Base-by-base conservation (phyloP, 257 asterid species). In the Mentha longifolia region DNA sequence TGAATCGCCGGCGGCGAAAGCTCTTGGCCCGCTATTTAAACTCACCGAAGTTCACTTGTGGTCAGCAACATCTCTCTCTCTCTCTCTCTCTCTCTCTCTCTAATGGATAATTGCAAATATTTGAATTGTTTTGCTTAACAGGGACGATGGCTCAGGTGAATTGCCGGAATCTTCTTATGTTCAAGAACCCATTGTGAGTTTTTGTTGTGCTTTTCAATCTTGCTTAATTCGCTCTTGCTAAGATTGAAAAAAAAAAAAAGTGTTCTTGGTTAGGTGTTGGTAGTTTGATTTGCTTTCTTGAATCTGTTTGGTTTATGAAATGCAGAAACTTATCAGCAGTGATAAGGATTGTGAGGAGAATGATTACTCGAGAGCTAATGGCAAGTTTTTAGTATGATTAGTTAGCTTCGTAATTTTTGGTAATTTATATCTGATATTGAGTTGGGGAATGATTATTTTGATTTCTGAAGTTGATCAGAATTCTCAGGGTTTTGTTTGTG, bases 1-100 rank as follows among this genome's bases (percentile, higher is more conserved):
- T 54, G 85, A 78, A 68, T 80, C 78, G 49, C 79, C 85, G 42
- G 89, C 90, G 14, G 85, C 77, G 60, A 76, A 33, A 80, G 89
- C 86, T 78, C 96, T 94, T 12, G 97, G 92, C 16, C 71, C 90
- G 68, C 74, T 89, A 13, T 89, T 91, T 72, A 89, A 87, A 54
- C 87, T 91, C 76, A 86, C 96, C 2, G 86, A 89, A 81, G 91
- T 87, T 62, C 80, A 85, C 71, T 84, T 91, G 30, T 82, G 91
- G 97, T 94, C 10, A 72, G 82, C 76, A 46, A 52, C 28, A 22
- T 9, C 12, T 5, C 28, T 19, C 57, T 37, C 31, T 43, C 52
- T 35, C 72, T 46, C 7, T 49, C 15, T 57, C 2, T 37, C 0
- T 56, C 22, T 30, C 6, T 41, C 14, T 25, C 11, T 43, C 15